These are phyloP conservation scores for Capsicum baccatum DNA, from an alignment of 257 asterid species.

Conservation along the genomic window DNA sequence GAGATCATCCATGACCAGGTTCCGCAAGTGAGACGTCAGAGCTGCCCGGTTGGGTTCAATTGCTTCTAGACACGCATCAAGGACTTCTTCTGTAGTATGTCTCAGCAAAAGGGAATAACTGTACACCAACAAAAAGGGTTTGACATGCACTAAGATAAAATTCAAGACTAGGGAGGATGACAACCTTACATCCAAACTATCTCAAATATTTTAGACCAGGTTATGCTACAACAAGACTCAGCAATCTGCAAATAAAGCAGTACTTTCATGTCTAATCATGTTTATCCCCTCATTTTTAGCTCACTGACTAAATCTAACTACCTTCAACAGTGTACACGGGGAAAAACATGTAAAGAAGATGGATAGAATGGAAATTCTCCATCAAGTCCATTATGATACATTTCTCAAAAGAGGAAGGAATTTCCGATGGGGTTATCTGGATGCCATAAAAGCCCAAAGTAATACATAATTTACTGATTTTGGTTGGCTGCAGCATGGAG, in stretches of 20 bases:
- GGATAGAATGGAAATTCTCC: slow-evolving; percentile 3
- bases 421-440: not conserved
- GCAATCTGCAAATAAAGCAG: not conserved
- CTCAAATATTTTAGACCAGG: not conserved
- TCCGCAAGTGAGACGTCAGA: slow-evolving; percentile 69
- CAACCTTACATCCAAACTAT: not conserved
- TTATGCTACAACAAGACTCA: not conserved
- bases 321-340: not conserved
- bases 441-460: not conserved
- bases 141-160: slow-evolving; percentile 7
- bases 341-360: slow-evolving; percentile 9
- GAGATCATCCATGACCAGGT: slow-evolving; percentile 77
- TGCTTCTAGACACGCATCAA: slow-evolving; percentile 88
- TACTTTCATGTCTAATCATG: not conserved
- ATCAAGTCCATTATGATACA: not conserved
- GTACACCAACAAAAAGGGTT: slow-evolving; percentile 39
- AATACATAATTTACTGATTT: not conserved
- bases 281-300: not conserved
- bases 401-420: slow-evolving; percentile 10
- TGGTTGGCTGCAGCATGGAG: slow-evolving; percentile 1
- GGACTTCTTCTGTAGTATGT: slow-evolving; percentile 95
- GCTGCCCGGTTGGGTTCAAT: slow-evolving; percentile 77
- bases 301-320: slow-evolving; percentile 2
- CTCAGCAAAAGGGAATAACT: slow-evolving; percentile 89
- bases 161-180: slow-evolving; percentile 12